phyloP scores from a whole-genome alignment of 345 rosid species.

The Crucihimalaya himalaica region DNA sequence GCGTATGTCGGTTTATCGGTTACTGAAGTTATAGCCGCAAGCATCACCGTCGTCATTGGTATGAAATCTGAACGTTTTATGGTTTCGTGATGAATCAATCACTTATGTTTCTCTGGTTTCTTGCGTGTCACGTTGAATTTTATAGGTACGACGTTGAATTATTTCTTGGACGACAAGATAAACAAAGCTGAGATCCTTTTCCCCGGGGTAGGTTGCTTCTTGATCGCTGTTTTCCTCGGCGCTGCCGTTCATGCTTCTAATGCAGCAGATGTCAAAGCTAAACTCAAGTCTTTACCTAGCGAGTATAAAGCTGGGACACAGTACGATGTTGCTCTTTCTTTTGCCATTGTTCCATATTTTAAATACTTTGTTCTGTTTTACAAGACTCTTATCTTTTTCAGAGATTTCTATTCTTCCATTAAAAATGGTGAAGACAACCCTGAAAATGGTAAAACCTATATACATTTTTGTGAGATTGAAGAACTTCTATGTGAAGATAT shows the following conservation, averaged over 20 bases:
- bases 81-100: background rate
- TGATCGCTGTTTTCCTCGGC: conserved; percentile 75
- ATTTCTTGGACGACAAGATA: conserved; percentile 79
- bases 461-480: background rate
- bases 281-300: conserved; percentile 47
- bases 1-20: conserved; percentile 85
- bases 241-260: conserved; percentile 78
- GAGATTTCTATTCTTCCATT: conserved; percentile 34
- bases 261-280: conserved; percentile 67
- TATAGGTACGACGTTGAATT: conserved; percentile 76
- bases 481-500: background rate
- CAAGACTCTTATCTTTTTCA: conserved; percentile 1
- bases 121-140: conserved; percentile 9
- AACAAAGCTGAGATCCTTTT: conserved; percentile 77
- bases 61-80: background rate
- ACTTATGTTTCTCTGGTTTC: conserved; percentile 13
- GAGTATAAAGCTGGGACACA: conserved; percentile 34
- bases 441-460: conserved; percentile 37
- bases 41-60: conserved; percentile 89
- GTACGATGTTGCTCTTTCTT: conserved; percentile 32
- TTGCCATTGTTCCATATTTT: background rate
- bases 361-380: background rate
- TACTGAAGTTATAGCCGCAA: conserved; percentile 68
- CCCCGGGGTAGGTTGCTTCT: conserved; percentile 82
- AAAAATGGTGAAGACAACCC: conserved; percentile 28